Evolutionary conservation across 179 eudicot species (phyloP).

Genomic region (Drosera spatulata): DNA sequence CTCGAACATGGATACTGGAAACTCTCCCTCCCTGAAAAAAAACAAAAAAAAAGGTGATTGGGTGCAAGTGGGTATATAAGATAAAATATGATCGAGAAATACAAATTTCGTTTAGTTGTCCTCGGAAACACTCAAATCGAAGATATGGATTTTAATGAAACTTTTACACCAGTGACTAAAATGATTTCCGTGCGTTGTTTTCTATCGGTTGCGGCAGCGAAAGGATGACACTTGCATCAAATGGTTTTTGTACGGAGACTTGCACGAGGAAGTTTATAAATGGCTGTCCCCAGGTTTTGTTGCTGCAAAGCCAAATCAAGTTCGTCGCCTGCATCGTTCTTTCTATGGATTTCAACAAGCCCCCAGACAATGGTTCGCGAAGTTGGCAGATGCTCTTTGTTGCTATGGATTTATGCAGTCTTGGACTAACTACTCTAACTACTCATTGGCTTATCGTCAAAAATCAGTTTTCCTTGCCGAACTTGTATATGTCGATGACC

Average conservation of each 20-base stretch:
- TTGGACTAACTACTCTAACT: constrained; percentile 4
- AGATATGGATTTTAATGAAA: not conserved
- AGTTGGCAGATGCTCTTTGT: not conserved
- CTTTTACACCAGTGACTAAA: not conserved
- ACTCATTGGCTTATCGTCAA: not conserved
- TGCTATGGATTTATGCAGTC: constrained; percentile 1
- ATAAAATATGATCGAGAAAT: not conserved
- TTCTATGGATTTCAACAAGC: constrained; percentile 8
- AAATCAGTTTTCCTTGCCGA: not conserved
- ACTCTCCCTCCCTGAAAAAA: not conserved
- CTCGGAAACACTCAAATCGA: not conserved
- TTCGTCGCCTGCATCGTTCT: constrained; percentile 4
- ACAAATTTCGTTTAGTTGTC: not conserved
- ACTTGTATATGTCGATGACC: constrained; percentile 7
- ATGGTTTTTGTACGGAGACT: too few relatives aligned
- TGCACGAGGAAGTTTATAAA: too few relatives aligned
- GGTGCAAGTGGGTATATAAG: constrained; percentile 1
- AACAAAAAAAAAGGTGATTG: too few relatives aligned
- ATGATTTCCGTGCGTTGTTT: not conserved
- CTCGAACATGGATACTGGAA: not conserved
- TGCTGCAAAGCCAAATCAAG: not conserved
- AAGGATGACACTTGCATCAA: not conserved
- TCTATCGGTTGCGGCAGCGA: not conserved
- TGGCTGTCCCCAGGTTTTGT: not conserved
- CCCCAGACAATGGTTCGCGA: constrained; percentile 4